Conservation (phyloP, 495 filamentous ascomycete species). For the Stereocaulon alpinum region DNA sequence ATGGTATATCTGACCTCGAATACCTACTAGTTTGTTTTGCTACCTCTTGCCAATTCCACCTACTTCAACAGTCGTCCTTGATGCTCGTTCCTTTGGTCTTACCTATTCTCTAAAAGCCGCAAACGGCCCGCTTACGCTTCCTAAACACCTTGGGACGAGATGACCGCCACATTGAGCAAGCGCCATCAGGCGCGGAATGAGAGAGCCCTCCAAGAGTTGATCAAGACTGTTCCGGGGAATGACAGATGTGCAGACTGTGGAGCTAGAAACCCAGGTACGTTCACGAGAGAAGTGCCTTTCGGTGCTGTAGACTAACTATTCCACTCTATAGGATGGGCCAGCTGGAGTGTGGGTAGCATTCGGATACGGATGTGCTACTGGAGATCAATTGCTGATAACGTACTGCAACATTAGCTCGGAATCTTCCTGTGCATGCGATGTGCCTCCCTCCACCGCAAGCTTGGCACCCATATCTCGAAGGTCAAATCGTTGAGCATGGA, state of each 20-base stretch:
- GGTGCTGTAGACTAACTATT: neutral
- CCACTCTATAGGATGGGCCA: conserved; percentile 73
- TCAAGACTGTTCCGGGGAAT: conserved; percentile 81
- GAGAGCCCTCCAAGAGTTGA: conserved; percentile 78
- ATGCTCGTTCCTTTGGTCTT: neutral
- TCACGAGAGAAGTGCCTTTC: conserved; percentile 7
- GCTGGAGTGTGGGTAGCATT: conserved; percentile 76
- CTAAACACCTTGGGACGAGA: conserved; percentile 20
- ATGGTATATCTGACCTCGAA: neutral
- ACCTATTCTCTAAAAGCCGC: neutral
- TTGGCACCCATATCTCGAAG: conserved; percentile 96
- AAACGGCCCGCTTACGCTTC: conserved; percentile 6
- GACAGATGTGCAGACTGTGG: conserved; percentile 90
- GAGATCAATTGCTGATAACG: conserved; percentile 3
- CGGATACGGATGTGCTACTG: neutral
- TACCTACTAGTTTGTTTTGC: neutral
- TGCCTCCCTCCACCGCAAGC: conserved; percentile 87
- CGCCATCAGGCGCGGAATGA: conserved; percentile 96
- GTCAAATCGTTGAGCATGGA: conserved; percentile 98
- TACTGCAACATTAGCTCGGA: conserved; percentile 53
- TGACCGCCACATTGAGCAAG: conserved; percentile 62
- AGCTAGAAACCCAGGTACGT: conserved; percentile 82
- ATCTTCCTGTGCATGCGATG: conserved; percentile 98
- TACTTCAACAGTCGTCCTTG: neutral
- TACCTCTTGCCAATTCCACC: neutral